phyloP scores from a whole-genome alignment of 2,329 filamentous ascomycete genomes.

The Phyllosticta citribraziliensis region DNA sequence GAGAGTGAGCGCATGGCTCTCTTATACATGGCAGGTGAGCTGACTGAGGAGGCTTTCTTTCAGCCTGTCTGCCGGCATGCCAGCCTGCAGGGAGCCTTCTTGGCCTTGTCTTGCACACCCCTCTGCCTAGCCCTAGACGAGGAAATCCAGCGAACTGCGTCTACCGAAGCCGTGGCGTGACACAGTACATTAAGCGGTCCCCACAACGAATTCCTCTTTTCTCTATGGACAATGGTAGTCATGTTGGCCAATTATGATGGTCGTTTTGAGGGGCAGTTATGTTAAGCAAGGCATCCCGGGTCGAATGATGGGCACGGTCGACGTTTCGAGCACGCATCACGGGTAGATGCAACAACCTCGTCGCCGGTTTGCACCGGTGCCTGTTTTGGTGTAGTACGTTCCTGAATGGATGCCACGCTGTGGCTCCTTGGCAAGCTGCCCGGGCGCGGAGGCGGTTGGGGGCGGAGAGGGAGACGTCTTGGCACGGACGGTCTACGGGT shows the following conservation, averaged over 20 bases:
- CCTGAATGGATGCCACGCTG: neutral
- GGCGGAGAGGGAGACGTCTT: neutral
- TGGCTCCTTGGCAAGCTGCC: neutral
- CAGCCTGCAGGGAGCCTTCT: neutral
- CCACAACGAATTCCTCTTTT: no score
- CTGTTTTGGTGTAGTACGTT: neutral
- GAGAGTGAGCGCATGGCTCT: neutral
- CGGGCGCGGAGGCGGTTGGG: no score
- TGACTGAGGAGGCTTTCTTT: neutral
- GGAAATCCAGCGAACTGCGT: neutral
- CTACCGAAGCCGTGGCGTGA: neutral
- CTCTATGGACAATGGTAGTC: no score
- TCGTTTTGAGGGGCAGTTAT: no score
- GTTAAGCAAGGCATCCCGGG: neutral
- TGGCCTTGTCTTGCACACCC: neutral
- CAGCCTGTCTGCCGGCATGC: neutral
- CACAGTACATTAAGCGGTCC: neutral
- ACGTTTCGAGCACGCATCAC: neutral
- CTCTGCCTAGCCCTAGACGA: neutral
- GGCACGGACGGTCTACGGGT: no score
- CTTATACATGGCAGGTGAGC: neutral
- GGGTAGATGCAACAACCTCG: neutral
- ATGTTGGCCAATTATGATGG: no score
- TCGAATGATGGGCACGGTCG: neutral
- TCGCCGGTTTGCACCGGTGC: neutral